These are phyloP conservation scores for Straminergon stramineum DNA, from an alignment of 225 moss, liverwort and hornwort species.

Conservation along the genomic window DNA sequence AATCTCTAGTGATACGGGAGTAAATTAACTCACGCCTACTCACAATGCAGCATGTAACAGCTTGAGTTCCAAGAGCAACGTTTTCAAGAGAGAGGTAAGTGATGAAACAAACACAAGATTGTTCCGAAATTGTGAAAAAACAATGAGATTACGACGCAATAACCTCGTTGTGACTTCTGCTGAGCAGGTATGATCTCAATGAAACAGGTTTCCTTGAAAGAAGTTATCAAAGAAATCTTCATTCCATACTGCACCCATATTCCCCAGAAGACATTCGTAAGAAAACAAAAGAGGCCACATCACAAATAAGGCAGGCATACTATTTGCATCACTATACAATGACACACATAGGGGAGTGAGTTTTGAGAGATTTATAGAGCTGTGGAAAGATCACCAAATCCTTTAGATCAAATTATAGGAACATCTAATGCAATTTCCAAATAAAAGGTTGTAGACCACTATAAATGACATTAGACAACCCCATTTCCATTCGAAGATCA, in stretches of 20 bases:
- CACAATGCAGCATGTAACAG: background rate
- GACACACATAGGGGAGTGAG: background rate
- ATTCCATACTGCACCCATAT: constrained; percentile 63
- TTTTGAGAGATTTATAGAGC: background rate
- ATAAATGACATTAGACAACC: background rate
- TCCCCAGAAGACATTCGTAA: background rate
- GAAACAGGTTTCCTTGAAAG: constrained; percentile 68
- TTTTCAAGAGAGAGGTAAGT: background rate
- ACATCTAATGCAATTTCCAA: background rate
- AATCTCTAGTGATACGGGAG: background rate
- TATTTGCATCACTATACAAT: background rate
- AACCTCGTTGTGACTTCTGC: constrained; percentile 48
- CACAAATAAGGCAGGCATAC: background rate
- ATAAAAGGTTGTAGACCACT: background rate
- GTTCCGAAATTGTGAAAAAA: background rate
- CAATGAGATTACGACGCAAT: background rate
- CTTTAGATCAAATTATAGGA: background rate
- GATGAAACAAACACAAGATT: background rate
- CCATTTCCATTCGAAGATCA: background rate
- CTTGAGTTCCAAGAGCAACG: background rate
- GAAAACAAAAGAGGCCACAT: background rate
- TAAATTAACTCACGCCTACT: background rate
- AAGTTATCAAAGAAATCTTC: constrained; percentile 73
- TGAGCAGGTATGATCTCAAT: constrained; percentile 63
- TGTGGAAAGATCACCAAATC: background rate